These are phyloP conservation scores for Myotisia sp. DNA, from an alignment of 2,329 filamentous ascomycete genomes.

Conservation along the genomic window DNA sequence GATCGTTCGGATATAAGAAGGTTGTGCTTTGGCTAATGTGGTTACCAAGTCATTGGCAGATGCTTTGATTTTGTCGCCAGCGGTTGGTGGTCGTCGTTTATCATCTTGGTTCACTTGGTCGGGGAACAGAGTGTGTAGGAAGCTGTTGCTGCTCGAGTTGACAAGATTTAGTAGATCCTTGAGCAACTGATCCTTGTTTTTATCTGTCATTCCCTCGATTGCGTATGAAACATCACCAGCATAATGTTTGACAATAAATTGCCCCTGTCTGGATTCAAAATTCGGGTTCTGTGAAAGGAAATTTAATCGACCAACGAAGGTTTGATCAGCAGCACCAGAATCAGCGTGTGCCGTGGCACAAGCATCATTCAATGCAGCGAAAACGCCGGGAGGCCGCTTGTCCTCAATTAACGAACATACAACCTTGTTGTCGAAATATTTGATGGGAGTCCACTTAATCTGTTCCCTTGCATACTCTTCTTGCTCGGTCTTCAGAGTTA, in stretches of 20 bases:
- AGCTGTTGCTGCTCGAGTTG: conserved; percentile 66
- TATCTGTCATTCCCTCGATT: conserved; percentile 94
- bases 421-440: conserved; percentile 98
- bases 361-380: conserved; percentile 91
- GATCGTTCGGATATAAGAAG: conserved; percentile 96
- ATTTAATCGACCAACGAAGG: conserved; percentile 86
- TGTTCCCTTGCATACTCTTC: conserved; percentile 93
- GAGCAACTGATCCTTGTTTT: conserved; percentile 95
- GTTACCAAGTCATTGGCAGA: conserved; percentile 91
- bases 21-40: conserved; percentile 92
- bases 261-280: conserved; percentile 80
- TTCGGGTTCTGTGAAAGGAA: conserved; percentile 77
- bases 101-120: conserved; percentile 91
- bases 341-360: conserved; percentile 98
- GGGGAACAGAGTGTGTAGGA: conserved; percentile 80
- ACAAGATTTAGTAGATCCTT: conserved; percentile 88
- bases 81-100: conserved; percentile 80
- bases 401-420: conserved; percentile 96
- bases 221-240: conserved; percentile 92
- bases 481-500: conserved; percentile 91
- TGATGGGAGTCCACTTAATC: conserved; percentile 98
- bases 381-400: conserved; percentile 75
- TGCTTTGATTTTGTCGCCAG: conserved; percentile 86
- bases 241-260: conserved; percentile 98
- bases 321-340: conserved; percentile 82